These are phyloP conservation scores for Cucurbita ficifolia DNA, from an alignment of 306 rosid genomes.

Conservation along the genomic window DNA sequence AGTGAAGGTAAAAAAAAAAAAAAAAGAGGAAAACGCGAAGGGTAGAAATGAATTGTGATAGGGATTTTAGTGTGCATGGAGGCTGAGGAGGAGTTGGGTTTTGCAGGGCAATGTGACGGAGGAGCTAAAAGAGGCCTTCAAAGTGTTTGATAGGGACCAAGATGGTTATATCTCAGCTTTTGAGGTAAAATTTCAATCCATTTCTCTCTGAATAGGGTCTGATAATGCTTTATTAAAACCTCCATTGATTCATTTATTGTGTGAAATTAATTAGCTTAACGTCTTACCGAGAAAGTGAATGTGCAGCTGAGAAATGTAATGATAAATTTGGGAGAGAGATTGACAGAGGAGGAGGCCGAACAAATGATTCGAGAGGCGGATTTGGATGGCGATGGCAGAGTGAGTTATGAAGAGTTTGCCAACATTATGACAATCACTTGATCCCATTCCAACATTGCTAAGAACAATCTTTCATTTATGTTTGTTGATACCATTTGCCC, in stretches of 20 bases:
- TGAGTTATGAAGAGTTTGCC: constrained; percentile 60
- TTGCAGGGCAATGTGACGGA: constrained; percentile 34
- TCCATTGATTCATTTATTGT: background rate
- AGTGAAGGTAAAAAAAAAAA: constrained; percentile 21
- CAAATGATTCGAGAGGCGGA: constrained; percentile 73
- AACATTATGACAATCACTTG: constrained; percentile 28
- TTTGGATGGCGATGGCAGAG: constrained; percentile 65
- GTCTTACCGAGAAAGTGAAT: background rate
- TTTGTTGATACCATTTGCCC: background rate
- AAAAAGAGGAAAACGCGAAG: background rate
- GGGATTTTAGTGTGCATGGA: background rate
- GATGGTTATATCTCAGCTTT: constrained; percentile 67
- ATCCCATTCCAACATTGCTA: background rate
- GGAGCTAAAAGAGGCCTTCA: constrained; percentile 72
- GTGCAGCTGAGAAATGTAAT: constrained; percentile 46
- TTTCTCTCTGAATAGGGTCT: background rate
- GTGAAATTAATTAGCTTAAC: background rate
- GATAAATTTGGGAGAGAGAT: constrained; percentile 56
- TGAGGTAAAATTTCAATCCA: constrained; percentile 32
- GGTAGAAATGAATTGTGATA: background rate
- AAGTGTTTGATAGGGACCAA: constrained; percentile 69
- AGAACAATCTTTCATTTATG: background rate
- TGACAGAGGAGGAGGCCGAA: constrained; percentile 56
- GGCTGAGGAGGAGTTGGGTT: background rate
- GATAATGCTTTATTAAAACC: background rate